Evolutionary conservation across 2,329 filamentous ascomycete species (phyloP).

Genomic region (Alternaria triticina): DNA sequence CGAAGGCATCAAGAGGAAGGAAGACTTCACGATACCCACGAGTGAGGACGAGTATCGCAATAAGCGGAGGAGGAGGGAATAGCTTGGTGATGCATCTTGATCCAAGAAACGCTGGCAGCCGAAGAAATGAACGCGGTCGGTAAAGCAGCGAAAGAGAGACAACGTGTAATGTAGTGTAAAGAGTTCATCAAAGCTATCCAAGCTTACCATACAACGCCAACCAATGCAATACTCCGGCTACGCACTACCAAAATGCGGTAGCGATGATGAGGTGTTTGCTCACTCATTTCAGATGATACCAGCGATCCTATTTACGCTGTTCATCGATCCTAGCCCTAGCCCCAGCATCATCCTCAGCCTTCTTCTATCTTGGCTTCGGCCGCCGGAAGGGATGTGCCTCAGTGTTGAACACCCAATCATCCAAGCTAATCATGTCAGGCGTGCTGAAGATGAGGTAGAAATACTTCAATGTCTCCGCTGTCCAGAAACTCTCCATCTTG

Average conservation of each 20-base stretch:
- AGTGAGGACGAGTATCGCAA: background rate
- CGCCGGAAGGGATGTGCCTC: conserved; percentile 57
- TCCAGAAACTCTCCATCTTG: conserved; percentile 55
- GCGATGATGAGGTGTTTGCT: background rate
- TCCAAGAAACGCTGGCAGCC: background rate
- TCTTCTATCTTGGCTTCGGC: conserved; percentile 17
- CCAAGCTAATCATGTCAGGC: conserved; percentile 52
- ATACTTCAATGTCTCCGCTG: conserved; percentile 59
- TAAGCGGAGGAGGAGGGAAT: conserved; percentile 2
- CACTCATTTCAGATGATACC: background rate
- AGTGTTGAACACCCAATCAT: conserved; percentile 59
- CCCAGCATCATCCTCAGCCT: background rate
- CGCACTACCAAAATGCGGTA: background rate
- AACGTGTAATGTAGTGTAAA: background rate
- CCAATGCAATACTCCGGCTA: background rate
- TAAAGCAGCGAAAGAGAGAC: background rate
- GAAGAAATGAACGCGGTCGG: background rate
- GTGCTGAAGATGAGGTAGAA: conserved; percentile 57
- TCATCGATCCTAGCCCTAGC: background rate
- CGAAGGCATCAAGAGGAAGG: background rate
- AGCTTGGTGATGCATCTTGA: background rate
- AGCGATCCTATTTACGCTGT: background rate
- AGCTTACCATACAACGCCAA: background rate
- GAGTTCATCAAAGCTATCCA: background rate
- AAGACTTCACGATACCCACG: background rate